Evolutionary conservation across 1,284 basidiomycete species (phyloP), one percentile per base, ranked within the genome.

Genomic region (Cryptococcus hybrid): DNA sequence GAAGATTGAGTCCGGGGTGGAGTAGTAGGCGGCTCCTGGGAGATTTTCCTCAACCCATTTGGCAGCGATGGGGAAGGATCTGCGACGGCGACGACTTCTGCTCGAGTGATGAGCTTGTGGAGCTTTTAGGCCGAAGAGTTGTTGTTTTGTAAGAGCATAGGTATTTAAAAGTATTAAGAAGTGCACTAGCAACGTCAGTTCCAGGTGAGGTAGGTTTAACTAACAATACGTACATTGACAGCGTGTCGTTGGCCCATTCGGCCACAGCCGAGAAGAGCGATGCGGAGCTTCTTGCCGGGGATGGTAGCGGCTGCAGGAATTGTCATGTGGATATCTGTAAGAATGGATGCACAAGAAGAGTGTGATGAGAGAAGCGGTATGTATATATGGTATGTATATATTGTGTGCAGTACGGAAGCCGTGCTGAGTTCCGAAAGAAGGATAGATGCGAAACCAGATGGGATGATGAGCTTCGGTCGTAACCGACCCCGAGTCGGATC

Each of bases 231-330:
- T 44, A 60, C 53, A 43, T 60, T 63, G 46, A 42, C n/a, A 11
- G 59, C 59, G 51, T 61, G 62, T n/a, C 56, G 43, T 50, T 54
- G 46, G 34, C 65, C 64, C 65, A 67, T 65, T 3, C 62, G 56
- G 13, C 65, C 65, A 24, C 52, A 48, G 3, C 62, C 61, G 44
- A 62, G 9, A 34, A 63, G 57, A 3, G 52, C 64, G 36, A 65
- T 49, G 13, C 40, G 34, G 13, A 58, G 47, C 30, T 38, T 24
- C 24, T 24, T 24, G 24, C 24, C 24, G 24, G 15, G 24, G 7
- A 9, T 34, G 47, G 57, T 24, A 24, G 24, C 24, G 24, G 24
- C 24, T 1, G 24, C 3, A 24, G 24, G 24, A 24, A 24, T 24
- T 24, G 24, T 24, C 24, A 24, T 24, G 24, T 24, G 24, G 24